phyloP scores from a whole-genome alignment of 176 grass and related monocot species.

The Juncus inflexus region DNA sequence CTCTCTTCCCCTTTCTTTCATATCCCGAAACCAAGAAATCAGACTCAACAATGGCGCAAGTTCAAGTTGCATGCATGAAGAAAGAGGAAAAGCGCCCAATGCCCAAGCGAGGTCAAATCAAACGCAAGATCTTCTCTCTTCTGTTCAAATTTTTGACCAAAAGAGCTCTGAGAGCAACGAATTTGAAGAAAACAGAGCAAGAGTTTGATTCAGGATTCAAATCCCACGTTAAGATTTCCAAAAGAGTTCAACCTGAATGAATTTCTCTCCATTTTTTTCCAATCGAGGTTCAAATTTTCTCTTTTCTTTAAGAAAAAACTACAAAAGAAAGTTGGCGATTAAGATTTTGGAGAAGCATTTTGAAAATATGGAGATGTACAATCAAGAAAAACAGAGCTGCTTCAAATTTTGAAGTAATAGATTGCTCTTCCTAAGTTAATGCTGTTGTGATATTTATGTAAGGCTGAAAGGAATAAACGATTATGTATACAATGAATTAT shows the following conservation, averaged over 20 bases:
- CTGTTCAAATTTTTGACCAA: constrained; percentile 15
- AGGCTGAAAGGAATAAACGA: too few species aligned
- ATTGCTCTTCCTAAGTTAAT: too few species aligned
- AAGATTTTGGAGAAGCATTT: too few species aligned
- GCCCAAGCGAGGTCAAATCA: constrained; percentile 57
- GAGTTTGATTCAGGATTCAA: neutral
- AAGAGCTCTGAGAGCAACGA: neutral
- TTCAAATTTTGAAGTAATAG: too few species aligned
- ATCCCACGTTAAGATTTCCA: neutral
- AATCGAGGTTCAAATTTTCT: too few species aligned
- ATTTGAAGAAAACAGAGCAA: constrained; percentile 25
- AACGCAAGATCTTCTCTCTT: constrained; percentile 35
- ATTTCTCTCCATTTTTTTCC: neutral
- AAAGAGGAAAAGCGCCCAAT: constrained; percentile 25
- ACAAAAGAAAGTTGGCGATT: too few species aligned
- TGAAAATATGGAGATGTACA: too few species aligned
- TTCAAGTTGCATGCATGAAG: constrained; percentile 24
- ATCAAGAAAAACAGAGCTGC: too few species aligned
- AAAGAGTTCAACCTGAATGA: constrained; percentile 1
- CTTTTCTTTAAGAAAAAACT: too few species aligned
- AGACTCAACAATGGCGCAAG: constrained; percentile 4
- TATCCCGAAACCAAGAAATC: neutral
- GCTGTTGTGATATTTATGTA: too few species aligned
- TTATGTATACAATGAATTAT: too few species aligned
- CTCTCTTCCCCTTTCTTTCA: neutral